A percentile compares a stretch with the other conserved stretches of the same genome.
Evolutionary conservation across 352 stramenopile genomes (phyloP).

Genomic region (Phytopythium chamaehyphon): DNA sequence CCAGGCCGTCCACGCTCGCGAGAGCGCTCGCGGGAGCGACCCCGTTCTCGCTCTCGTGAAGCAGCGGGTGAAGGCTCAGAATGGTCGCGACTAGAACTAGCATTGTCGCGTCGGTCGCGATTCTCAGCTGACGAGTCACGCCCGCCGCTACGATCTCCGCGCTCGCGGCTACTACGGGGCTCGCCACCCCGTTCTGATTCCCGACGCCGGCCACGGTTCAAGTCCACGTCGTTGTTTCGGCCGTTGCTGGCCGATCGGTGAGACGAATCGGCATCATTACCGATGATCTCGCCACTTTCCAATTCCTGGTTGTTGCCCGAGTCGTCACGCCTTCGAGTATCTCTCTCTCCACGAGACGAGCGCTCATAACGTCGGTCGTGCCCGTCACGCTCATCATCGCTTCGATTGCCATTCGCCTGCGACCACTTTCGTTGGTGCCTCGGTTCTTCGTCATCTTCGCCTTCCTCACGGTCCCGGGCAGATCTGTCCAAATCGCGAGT

Average conservation of each 20-base stretch:
- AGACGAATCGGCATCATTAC: conserved; percentile 10
- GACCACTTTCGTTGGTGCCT: background rate
- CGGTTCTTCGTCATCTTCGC: conserved; percentile 14
- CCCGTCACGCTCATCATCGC: background rate
- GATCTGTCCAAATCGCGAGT: conserved; percentile 10
- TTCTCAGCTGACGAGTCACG: conserved; percentile 4
- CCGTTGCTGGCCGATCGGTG: conserved; percentile 14
- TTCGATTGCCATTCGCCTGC: background rate
- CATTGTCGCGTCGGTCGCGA: conserved; percentile 1
- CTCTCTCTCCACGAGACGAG: background rate
- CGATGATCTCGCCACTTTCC: conserved; percentile 51
- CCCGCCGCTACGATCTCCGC: conserved; percentile 20
- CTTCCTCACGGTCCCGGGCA: conserved; percentile 18
- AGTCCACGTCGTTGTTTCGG: conserved; percentile 11
- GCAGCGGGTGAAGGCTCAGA: background rate
- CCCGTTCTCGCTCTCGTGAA: background rate
- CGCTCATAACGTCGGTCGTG: background rate
- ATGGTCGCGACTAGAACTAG: background rate
- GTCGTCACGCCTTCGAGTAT: conserved; percentile 5
- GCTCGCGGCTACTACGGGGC: conserved; percentile 15
- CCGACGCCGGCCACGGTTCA: conserved; percentile 9
- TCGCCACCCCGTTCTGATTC: conserved; percentile 20
- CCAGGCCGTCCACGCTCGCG: background rate
- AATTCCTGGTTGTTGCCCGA: conserved; percentile 16
- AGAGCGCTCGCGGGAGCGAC: background rate